These are phyloP conservation scores for Cucurbitaria berberidis DNA, from an alignment of 2,329 filamentous ascomycete genomes.

Conservation along the genomic window DNA sequence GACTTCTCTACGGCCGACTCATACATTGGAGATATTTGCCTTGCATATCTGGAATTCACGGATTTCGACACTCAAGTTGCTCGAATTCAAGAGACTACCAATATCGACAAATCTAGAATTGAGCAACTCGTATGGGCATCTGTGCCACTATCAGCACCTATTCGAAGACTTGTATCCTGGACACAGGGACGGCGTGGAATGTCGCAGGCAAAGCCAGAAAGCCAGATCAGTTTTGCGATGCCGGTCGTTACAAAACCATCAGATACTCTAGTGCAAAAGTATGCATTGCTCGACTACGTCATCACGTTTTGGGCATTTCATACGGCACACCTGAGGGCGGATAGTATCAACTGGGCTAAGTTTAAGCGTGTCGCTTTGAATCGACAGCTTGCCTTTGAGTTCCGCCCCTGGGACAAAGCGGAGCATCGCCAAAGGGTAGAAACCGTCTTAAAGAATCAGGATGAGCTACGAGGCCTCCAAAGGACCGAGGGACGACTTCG, in stretches of 20 bases:
- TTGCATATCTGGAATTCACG: neutral
- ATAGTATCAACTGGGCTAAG: neutral
- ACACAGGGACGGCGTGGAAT: neutral
- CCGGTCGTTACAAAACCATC: neutral
- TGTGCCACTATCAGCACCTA: neutral
- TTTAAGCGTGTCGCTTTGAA: neutral
- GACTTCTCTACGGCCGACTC: neutral
- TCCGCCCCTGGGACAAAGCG: neutral
- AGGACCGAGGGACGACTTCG: neutral
- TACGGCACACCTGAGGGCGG: neutral
- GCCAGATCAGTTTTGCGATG: neutral
- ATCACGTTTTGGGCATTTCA: neutral
- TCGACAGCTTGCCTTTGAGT: neutral
- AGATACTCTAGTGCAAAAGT: neutral
- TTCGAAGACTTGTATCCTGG: neutral
- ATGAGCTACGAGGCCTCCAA: neutral
- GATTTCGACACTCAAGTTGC: neutral
- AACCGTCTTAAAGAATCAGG: no score
- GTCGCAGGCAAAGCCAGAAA: neutral
- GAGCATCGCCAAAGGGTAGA: neutral
- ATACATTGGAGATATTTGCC: neutral
- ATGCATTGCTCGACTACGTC: conserved; percentile 1
- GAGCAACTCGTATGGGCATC: neutral
- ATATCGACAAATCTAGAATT: neutral
- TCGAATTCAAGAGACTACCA: neutral